Evolutionary conservation across 2,329 filamentous ascomycete genomes (phyloP), one percentile per base, ranked within the genome.

Genomic region (Fusarium ramigenum): DNA sequence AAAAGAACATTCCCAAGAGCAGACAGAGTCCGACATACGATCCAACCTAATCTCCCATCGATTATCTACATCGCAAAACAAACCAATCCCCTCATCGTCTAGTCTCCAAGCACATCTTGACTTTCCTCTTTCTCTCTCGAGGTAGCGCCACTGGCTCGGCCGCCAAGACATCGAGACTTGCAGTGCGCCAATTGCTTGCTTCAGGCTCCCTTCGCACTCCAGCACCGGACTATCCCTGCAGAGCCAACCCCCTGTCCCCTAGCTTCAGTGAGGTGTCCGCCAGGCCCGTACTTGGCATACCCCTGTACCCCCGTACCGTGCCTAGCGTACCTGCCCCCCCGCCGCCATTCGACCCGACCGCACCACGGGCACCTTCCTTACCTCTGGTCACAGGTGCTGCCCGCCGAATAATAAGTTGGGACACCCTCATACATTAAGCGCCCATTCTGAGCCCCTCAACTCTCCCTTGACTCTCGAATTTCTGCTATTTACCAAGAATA

Each of bases 371-470:
- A 68, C 65, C 65, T 68, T 60, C 46, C 47, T 60, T 61, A 67
- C 62, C 44, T 62, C 63, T 70, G 73, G 70, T 66, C 74, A 75
- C 65, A 64, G 63, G 63, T 21, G 61, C 56, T 69, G 63, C 65
- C 69, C 66, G 66, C 71, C 74, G 67, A 78, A 77, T 78, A 75
- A 78, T 78, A 78, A 78, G 76, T 77, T 63, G 69, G 66, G 63
- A 66, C 73, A 68, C 69, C 76, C 75, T 70, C 67, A 66, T 74
- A 67, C 72, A 66, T 75, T 78, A 78, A 78, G 75, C 76, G 76
- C 76, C 77, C 66, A 50, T 49, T 60, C 57, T 44, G 40, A 60
- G 44, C 52, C 58, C 70, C 70, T 62, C 66, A 72, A 74, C 65
- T 71, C 69, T 71, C 72, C 73, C 69, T 72, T 74, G 61, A 62